phyloP scores from a whole-genome alignment of 805 yeast species.

The Saccharomycopsis guyanensis region DNA sequence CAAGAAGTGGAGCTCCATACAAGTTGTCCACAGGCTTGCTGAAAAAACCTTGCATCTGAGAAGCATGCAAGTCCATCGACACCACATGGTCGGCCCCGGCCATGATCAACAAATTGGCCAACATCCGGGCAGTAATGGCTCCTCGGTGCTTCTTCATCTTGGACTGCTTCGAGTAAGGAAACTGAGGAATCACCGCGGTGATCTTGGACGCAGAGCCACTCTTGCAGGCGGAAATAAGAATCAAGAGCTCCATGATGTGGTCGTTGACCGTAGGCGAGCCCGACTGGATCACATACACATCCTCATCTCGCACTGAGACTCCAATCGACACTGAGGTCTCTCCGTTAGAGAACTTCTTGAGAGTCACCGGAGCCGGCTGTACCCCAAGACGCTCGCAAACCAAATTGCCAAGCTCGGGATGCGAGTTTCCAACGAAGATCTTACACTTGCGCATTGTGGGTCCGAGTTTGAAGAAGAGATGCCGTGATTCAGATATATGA shows the following conservation, averaged over 20 bases:
- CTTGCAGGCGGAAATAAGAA: conserved; percentile 88
- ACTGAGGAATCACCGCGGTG: conserved; percentile 93
- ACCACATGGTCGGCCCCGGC: conserved; percentile 99
- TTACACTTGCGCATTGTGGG: conserved; percentile 86
- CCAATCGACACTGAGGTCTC: conserved; percentile 96
- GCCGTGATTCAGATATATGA: background rate
- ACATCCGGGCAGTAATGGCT: conserved; percentile 96
- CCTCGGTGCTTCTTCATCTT: conserved; percentile 99
- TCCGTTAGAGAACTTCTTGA: conserved; percentile 92
- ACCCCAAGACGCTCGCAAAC: conserved; percentile 90
- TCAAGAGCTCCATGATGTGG: conserved; percentile 91
- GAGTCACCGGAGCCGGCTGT: conserved; percentile 86
- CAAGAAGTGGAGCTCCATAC: conserved; percentile 93
- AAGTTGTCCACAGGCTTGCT: conserved; percentile 94
- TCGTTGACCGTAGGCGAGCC: conserved; percentile 86
- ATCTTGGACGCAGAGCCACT: conserved; percentile 98
- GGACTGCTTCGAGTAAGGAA: conserved; percentile 94
- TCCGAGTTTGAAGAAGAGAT: background rate
- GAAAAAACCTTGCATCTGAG: conserved; percentile 99
- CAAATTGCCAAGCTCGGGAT: conserved; percentile 85
- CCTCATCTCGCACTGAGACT: conserved; percentile 92
- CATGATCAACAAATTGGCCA: conserved; percentile 90
- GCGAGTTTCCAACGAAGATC: conserved; percentile 93
- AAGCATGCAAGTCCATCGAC: conserved; percentile 92
- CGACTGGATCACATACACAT: conserved; percentile 86